Evolutionary conservation across 2,329 filamentous ascomycete species (phyloP), one percentile per base, ranked within the genome.

Genomic region (Amphichorda felina): DNA sequence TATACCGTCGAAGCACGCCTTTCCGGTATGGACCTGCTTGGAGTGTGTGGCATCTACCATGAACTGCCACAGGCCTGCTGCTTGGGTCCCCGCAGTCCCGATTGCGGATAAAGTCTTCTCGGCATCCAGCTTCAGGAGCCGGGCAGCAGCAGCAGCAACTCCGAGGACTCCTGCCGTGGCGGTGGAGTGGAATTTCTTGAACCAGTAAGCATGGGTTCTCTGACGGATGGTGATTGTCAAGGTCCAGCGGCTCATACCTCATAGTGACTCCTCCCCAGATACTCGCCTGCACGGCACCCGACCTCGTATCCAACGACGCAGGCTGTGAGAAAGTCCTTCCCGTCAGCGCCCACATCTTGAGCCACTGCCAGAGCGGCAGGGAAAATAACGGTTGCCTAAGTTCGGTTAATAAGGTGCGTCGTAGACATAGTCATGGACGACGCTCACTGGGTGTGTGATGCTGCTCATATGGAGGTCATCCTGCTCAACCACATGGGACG

Each of bases 101-200:
- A 35, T 28, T n/a, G 33, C 33, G 9, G 33, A 35, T 4, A 35
- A 14, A n/a, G 24, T 35, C 14, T 28, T 4, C 8, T 27, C 21
- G 33, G 15, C 5, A 24, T 28, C 33, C n/a, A 35, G 33, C 7
- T 26, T 26, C 4, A 35, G 22, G 4, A 35, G 33, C 10, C 25
- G 33, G 9, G 22, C 13, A 11, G 33, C 15, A 14, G 33, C 33
- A 6, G 33, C 33, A 17, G 33, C 33, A 4, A 28, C 33, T 11
- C 33, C 33, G 9, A 35, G 15, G 25, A 28, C 25, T 8, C 33
- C 33, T 11, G 21, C 33, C 15, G 33, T 35, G 10, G 22, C 33
- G 9, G 33, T 35, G 10, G 33, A 27, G 25, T 35, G 33, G 16
- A 35, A 35, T 17, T 35, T 35, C 33, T 35, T n/a, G n/a, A n/a